A percentile compares a stretch with the other conserved stretches of the same genome.
Conservation (phyloP, 495 filamentous ascomycete genomes). For the Amorphotheca resinae region DNA sequence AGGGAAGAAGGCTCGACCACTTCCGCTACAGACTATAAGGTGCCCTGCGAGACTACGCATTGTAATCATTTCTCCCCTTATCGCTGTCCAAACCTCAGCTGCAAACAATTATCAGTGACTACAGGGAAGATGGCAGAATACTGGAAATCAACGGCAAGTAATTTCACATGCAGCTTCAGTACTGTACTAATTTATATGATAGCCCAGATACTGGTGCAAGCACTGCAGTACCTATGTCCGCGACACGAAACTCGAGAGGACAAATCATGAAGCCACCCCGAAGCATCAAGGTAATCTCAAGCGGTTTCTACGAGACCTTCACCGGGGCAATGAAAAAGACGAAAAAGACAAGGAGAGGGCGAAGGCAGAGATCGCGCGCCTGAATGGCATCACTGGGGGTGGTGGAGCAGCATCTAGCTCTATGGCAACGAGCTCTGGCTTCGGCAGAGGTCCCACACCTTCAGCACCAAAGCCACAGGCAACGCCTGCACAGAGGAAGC, state of each 20-base stretch:
- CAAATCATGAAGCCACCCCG: slow-evolving; percentile 79
- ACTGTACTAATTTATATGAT: slow-evolving; percentile 14
- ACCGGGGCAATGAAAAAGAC: slow-evolving; percentile 65
- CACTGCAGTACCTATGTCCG: slow-evolving; percentile 84
- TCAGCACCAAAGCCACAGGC: slow-evolving; percentile 19
- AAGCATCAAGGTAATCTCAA: slow-evolving; percentile 85
- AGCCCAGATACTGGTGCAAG: slow-evolving; percentile 95
- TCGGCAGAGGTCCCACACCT: slow-evolving; percentile 18
- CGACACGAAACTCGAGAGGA: slow-evolving; percentile 80
- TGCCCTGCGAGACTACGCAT: too few relatives aligned
- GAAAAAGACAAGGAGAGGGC: slow-evolving; percentile 69
- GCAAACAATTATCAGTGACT: too few relatives aligned
- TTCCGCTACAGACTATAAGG: not conserved
- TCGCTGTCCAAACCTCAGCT: too few relatives aligned
- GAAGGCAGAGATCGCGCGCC: slow-evolving; percentile 71
- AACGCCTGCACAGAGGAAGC: slow-evolving; percentile 60
- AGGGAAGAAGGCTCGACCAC: not conserved
- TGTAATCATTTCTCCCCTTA: too few relatives aligned
- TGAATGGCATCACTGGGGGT: slow-evolving; percentile 62
- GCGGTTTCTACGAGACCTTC: slow-evolving; percentile 78
- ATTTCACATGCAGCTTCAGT: not conserved
- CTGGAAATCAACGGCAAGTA: slow-evolving; percentile 86
- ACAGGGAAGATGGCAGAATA: slow-evolving; percentile 71
- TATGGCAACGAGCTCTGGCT: slow-evolving; percentile 8
- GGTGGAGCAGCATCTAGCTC: slow-evolving; percentile 12